These are phyloP conservation scores for Aspergillus terreus DNA, from an alignment of 2,329 filamentous ascomycete species.

Conservation along the genomic window DNA sequence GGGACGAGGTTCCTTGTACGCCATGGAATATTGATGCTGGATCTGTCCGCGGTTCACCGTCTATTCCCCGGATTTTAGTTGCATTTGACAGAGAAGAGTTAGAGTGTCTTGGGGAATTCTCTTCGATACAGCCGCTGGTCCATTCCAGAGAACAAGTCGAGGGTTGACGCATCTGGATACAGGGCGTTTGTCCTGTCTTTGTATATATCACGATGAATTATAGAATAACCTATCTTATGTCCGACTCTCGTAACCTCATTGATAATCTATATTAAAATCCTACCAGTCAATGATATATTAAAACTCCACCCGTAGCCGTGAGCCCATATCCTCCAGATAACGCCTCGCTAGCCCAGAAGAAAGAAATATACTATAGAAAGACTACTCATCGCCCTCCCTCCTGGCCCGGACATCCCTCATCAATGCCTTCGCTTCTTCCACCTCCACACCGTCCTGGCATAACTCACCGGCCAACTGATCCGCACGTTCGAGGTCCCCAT, in stretches of 20 bases:
- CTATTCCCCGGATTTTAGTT: slow-evolving; percentile 14
- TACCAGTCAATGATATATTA: background rate
- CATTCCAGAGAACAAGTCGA: background rate
- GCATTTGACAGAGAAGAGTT: slow-evolving; percentile 26
- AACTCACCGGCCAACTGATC: slow-evolving; percentile 83
- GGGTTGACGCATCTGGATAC: no score
- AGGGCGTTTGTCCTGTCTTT: no score
- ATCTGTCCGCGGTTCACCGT: no score
- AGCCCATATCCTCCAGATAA: background rate
- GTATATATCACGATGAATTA: no score
- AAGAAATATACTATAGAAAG: background rate
- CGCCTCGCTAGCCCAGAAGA: slow-evolving; percentile 9
- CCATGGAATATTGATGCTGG: background rate
- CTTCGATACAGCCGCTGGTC: slow-evolving; percentile 10
- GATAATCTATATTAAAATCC: background rate
- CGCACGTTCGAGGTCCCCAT: slow-evolving; percentile 70
- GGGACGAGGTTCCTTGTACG: slow-evolving; percentile 5
- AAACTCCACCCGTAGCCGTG: no score
- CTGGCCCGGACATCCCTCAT: slow-evolving; percentile 80
- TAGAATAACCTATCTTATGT: no score
- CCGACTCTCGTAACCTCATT: background rate
- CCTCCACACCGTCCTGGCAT: slow-evolving; percentile 92
- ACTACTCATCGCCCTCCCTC: slow-evolving; percentile 50
- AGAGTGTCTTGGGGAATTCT: slow-evolving; percentile 14
- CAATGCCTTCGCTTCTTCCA: slow-evolving; percentile 93